Conservation (phyloP, 345 rosid species). For the Citrus unshiu region DNA sequence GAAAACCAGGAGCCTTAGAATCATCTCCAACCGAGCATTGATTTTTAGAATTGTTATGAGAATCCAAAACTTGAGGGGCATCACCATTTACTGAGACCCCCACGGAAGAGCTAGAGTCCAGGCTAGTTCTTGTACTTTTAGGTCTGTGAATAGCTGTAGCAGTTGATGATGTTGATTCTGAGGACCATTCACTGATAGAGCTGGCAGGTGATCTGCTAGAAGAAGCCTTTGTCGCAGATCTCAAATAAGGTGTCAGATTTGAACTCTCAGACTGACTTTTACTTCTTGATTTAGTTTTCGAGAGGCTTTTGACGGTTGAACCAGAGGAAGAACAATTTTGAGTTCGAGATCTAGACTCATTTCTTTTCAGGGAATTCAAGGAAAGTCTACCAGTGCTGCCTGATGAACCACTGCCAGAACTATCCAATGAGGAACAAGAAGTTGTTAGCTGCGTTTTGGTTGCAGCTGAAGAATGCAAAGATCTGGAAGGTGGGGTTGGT, state of each 20-base stretch:
- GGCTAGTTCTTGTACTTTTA: conserved; percentile 39
- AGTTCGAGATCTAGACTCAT: conserved; percentile 26
- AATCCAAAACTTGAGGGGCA: conserved; percentile 29
- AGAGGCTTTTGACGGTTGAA: conserved; percentile 23
- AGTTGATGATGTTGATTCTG: conserved; percentile 49
- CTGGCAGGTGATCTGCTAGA: conserved; percentile 59
- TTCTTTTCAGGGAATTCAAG: conserved; percentile 27
- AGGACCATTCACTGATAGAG: conserved; percentile 80
- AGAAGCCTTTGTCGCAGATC: conserved; percentile 42
- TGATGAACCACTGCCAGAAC: conserved; percentile 60
- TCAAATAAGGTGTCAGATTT: conserved; percentile 37
- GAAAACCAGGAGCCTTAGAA: conserved; percentile 21
- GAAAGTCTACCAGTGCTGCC: conserved; percentile 36
- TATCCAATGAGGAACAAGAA: conserved; percentile 64
- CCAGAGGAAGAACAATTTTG: conserved; percentile 29
- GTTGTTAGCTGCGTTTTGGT: conserved; percentile 47
- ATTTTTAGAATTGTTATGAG: conserved; percentile 25
- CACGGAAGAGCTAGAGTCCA: conserved; percentile 32
- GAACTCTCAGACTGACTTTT: conserved; percentile 35
- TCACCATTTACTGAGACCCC: conserved; percentile 15
- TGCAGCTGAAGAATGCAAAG: conserved; percentile 42
- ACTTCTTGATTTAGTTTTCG: conserved; percentile 33
- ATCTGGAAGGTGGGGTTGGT: conserved; percentile 39
- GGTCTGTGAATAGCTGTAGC: conserved; percentile 49
- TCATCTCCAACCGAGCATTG: conserved; percentile 29